Conservation (phyloP, 805 yeast species). For the Candida nitratophila region DNA sequence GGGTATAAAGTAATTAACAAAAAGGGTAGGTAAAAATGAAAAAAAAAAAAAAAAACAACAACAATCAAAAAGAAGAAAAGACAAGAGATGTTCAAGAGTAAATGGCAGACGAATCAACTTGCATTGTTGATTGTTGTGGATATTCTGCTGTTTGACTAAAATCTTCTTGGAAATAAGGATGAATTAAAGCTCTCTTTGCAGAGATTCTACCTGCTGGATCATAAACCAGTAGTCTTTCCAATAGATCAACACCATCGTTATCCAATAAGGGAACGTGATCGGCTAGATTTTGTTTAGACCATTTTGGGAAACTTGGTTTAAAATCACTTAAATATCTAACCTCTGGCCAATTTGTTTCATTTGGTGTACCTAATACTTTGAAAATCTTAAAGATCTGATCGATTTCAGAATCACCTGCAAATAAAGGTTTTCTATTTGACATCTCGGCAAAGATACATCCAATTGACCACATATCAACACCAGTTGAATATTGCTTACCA, state of each 20-base stretch:
- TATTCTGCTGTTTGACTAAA: slow-evolving; percentile 19
- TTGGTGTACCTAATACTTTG: slow-evolving; percentile 89
- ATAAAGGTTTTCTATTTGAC: slow-evolving; percentile 91
- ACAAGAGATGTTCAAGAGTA: slow-evolving; percentile 15
- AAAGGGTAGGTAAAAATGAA: too few species aligned
- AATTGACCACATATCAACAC: slow-evolving; percentile 98
- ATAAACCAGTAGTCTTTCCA: slow-evolving; percentile 72
- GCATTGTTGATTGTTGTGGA: slow-evolving; percentile 28
- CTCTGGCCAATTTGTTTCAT: slow-evolving; percentile 91
- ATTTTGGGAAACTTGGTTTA: slow-evolving; percentile 87
- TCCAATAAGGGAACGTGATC: slow-evolving; percentile 74
- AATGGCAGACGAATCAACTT: slow-evolving; percentile 27
- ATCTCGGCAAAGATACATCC: slow-evolving; percentile 98
- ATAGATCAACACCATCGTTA: slow-evolving; percentile 73
- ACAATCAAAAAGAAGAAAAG: neutral
- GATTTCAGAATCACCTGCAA: slow-evolving; percentile 97
- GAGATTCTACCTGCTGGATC: slow-evolving; percentile 93
- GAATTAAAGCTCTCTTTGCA: slow-evolving; percentile 86
- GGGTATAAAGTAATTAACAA: too few species aligned
- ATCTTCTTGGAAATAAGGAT: slow-evolving; percentile 75
- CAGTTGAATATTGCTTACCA: slow-evolving; percentile 94
- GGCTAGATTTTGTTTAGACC: slow-evolving; percentile 69
- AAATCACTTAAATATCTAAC: slow-evolving; percentile 87
- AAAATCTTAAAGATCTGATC: slow-evolving; percentile 94
- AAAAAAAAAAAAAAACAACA: neutral